phyloP scores from a whole-genome alignment of 441 rosid species.

The Erodium trifolium region DNA sequence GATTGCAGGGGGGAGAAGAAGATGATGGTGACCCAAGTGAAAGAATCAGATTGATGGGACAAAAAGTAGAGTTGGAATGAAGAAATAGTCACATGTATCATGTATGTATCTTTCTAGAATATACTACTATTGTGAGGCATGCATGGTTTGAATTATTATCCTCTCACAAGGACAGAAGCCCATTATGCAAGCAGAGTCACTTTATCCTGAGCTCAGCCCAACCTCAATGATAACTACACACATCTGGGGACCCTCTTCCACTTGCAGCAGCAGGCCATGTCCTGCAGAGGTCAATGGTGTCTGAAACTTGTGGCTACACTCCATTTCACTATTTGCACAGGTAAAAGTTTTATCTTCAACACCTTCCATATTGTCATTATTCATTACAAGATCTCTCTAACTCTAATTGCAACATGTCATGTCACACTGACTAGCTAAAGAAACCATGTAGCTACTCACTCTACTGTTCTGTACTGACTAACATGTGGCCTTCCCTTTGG shows the following conservation, averaged over 20 bases:
- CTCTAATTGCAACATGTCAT: no score
- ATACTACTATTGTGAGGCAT: neutral
- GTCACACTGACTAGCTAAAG: no score
- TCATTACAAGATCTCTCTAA: no score
- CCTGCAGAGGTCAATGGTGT: neutral
- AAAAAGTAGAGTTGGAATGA: neutral
- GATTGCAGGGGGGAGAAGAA: neutral
- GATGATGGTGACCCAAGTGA: neutral
- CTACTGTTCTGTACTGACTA: no score
- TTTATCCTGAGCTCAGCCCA: neutral
- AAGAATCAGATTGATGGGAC: neutral
- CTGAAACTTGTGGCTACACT: neutral
- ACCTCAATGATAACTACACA: neutral
- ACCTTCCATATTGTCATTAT: no score
- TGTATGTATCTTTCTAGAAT: neutral
- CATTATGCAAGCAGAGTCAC: neutral
- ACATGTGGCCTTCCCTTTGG: no score
- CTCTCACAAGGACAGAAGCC: neutral
- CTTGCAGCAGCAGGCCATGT: slow-evolving; percentile 4
- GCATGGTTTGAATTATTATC: neutral
- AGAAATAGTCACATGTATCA: no score
- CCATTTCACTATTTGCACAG: neutral
- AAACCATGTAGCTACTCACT: no score
- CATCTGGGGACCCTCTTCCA: neutral
- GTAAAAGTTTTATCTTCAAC: no score